Percentiles rank a stretch among this genome's conserved stretches.
phyloP scores from a whole-genome alignment of 2,329 filamentous ascomycete species.

The Epichloe coenophiala region DNA sequence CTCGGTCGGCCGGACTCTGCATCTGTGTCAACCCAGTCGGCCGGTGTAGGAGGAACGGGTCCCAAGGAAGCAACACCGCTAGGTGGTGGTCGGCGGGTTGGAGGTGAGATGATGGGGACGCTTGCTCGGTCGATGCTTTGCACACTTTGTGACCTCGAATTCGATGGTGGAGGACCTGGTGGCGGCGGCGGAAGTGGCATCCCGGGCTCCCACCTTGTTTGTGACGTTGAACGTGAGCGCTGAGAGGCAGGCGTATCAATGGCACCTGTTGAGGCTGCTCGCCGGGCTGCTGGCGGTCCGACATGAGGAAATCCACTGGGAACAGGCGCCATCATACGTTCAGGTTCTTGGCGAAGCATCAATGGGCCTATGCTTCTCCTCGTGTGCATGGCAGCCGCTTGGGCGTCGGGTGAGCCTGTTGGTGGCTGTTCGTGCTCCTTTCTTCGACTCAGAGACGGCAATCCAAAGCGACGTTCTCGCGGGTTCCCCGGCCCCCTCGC shows the following conservation, averaged over 20 bases:
- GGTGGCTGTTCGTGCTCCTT: constrained; percentile 29
- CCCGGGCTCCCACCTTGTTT: constrained; percentile 51
- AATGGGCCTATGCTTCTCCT: constrained; percentile 25
- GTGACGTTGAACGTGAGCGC: constrained; percentile 45
- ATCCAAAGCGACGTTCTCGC: constrained; percentile 43
- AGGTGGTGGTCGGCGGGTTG: constrained; percentile 49
- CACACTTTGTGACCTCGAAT: constrained; percentile 59
- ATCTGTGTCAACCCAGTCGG: constrained; percentile 54
- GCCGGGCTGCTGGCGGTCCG: constrained; percentile 50
- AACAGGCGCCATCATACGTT: constrained; percentile 9
- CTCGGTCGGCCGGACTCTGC: constrained; percentile 10
- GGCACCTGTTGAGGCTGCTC: constrained; percentile 62
- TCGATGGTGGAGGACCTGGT: constrained; percentile 57
- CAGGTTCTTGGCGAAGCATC: constrained; percentile 17
- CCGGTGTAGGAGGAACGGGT: constrained; percentile 64
- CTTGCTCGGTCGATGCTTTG: constrained; percentile 49
- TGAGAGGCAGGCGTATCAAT: constrained; percentile 45
- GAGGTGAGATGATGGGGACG: constrained; percentile 41
- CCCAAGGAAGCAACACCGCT: constrained; percentile 47
- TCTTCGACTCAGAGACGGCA: constrained; percentile 37
- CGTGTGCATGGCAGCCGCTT: constrained; percentile 20
- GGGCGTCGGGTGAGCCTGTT: constrained; percentile 26
- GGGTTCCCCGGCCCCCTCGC: constrained; percentile 32
- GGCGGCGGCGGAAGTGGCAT: constrained; percentile 68
- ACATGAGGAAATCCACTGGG: constrained; percentile 12